Evolutionary conservation across 2,329 filamentous ascomycete genomes (phyloP).

Genomic region (Geosmithia flava): DNA sequence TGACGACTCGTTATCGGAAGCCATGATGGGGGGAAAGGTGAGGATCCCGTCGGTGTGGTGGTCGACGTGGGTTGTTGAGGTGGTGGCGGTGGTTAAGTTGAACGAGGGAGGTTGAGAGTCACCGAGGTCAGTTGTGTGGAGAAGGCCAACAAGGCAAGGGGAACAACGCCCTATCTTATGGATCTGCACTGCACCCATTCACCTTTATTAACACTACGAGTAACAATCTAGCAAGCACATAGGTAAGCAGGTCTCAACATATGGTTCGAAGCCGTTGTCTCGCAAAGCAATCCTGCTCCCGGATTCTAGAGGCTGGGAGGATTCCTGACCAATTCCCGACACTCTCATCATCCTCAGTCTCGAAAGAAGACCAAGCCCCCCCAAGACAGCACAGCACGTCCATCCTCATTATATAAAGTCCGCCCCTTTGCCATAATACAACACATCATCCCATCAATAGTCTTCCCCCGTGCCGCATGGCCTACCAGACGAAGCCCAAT

Average conservation of each 20-base stretch:
- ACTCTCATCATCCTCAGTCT: too few species aligned
- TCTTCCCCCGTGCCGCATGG: too few species aligned
- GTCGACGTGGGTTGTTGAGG: constrained; percentile 8
- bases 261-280: background rate
- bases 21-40: constrained; percentile 26
- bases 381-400: too few species aligned
- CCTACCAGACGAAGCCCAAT: background rate
- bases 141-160: background rate
- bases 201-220: background rate
- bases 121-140: background rate
- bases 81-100: background rate
- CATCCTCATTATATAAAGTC: too few species aligned
- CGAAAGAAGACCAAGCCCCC: too few species aligned
- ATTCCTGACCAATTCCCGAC: background rate
- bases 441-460: too few species aligned
- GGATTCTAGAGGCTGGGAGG: background rate
- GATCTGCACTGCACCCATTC: background rate
- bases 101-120: constrained; percentile 1
- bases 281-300: background rate
- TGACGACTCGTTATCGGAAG: constrained; percentile 49
- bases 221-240: background rate
- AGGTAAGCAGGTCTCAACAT: background rate
- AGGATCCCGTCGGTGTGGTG: constrained; percentile 9
- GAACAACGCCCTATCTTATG: background rate
- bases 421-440: too few species aligned